These are phyloP conservation scores for Alternaria ventricosa DNA, from an alignment of 2,329 filamentous ascomycete genomes.

Conservation along the genomic window DNA sequence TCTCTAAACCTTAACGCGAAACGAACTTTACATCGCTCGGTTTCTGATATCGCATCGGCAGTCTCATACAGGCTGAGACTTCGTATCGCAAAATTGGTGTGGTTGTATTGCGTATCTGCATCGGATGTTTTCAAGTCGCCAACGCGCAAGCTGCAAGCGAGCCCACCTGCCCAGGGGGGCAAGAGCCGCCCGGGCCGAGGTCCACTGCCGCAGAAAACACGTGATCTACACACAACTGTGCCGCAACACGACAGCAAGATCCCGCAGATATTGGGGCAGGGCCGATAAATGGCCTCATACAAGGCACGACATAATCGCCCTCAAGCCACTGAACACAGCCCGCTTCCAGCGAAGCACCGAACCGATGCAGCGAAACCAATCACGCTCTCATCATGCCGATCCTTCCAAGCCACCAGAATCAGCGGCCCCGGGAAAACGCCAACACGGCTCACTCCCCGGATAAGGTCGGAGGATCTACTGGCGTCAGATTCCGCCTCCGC, in stretches of 20 bases:
- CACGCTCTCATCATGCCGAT: neutral
- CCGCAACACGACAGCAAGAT: neutral
- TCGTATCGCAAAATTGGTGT: neutral
- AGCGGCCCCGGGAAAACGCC: neutral
- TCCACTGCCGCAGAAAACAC: neutral
- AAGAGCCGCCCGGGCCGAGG: neutral
- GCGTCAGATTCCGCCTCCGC: neutral
- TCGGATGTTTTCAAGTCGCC: neutral
- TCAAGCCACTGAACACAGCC: neutral
- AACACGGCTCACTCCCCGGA: neutral
- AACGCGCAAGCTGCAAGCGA: neutral
- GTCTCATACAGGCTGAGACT: neutral
- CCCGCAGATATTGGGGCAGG: neutral
- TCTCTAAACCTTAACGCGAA: neutral
- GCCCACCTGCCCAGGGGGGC: neutral
- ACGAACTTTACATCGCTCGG: neutral
- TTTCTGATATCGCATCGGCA: neutral
- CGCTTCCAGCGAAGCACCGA: neutral
- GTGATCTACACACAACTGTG: neutral
- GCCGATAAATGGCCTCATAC: neutral
- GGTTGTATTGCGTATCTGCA: neutral
- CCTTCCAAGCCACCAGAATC: neutral
- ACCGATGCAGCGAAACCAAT: neutral
- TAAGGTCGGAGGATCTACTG: neutral
- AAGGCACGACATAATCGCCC: neutral